Conservation (phyloP, 768 basidiomycete species). For the Boletellus ananiceps region DNA sequence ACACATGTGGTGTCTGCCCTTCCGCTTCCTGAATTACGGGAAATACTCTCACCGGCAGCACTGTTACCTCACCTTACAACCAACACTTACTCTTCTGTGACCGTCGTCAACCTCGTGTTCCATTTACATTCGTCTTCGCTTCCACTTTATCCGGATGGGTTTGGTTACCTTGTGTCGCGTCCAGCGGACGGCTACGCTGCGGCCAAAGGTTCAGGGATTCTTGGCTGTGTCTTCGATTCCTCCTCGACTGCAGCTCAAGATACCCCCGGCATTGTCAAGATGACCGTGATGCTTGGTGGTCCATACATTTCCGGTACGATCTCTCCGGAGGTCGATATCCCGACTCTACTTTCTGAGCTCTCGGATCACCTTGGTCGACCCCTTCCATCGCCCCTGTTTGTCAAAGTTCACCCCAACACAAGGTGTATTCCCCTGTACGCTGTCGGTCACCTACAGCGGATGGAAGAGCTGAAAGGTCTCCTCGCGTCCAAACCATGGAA, state of each 20-base stretch:
- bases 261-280: slow-evolving; percentile 52
- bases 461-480: slow-evolving; percentile 51
- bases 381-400: slow-evolving; percentile 54
- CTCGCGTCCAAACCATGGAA: slow-evolving; percentile 41
- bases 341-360: slow-evolving; percentile 30
- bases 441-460: slow-evolving; percentile 67
- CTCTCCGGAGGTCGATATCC: slow-evolving; percentile 23
- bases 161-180: slow-evolving; percentile 92
- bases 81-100: slow-evolving; percentile 77
- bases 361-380: slow-evolving; percentile 40
- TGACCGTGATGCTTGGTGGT: slow-evolving; percentile 90
- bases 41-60: slow-evolving; percentile 37
- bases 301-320: slow-evolving; percentile 42
- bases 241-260: slow-evolving; percentile 65
- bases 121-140: slow-evolving; percentile 37
- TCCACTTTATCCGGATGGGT: slow-evolving; percentile 75
- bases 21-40: slow-evolving; percentile 51
- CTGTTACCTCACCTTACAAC: slow-evolving; percentile 58
- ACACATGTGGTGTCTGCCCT: slow-evolving; percentile 78
- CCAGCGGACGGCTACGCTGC: slow-evolving; percentile 51
- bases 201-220: slow-evolving; percentile 42
- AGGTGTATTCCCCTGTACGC: slow-evolving; percentile 76
- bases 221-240: slow-evolving; percentile 91
- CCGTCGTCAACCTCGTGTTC: slow-evolving; percentile 89
- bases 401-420: slow-evolving; percentile 48